These are phyloP conservation scores for Capsicum rhomboideum DNA, from an alignment of 257 asterid genomes.

Conservation along the genomic window DNA sequence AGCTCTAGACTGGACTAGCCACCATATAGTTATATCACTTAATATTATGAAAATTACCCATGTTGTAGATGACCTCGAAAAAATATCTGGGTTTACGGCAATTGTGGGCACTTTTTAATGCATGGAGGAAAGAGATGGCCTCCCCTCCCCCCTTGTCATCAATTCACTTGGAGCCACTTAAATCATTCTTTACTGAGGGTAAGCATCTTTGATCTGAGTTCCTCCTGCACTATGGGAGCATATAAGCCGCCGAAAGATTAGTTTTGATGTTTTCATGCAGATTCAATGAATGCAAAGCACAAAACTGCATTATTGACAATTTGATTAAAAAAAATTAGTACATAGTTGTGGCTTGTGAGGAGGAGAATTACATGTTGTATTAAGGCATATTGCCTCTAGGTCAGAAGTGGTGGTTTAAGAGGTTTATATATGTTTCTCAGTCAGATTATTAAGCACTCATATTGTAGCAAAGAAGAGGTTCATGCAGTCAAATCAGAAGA, in stretches of 20 bases:
- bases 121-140: not conserved
- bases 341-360: no score
- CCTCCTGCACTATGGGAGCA: not conserved
- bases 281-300: not conserved
- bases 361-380: no score
- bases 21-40: no score
- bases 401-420: not conserved
- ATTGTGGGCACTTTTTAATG: not conserved
- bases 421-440: not conserved
- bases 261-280: not conserved
- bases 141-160: not conserved
- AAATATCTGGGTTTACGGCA: not conserved
- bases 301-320: not conserved
- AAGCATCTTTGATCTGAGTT: not conserved
- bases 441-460: not conserved
- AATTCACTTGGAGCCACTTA: not conserved
- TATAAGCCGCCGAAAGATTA: not conserved
- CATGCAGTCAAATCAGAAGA: not conserved
- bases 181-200: not conserved
- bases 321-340: not conserved
- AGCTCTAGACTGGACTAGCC: no score
- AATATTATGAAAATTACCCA: no score
- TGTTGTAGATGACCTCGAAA: no score
- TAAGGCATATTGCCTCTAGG: no score
- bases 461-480: not conserved